phyloP scores from a whole-genome alignment of 495 filamentous ascomycete species.

The Elasticomyces elasticus region DNA sequence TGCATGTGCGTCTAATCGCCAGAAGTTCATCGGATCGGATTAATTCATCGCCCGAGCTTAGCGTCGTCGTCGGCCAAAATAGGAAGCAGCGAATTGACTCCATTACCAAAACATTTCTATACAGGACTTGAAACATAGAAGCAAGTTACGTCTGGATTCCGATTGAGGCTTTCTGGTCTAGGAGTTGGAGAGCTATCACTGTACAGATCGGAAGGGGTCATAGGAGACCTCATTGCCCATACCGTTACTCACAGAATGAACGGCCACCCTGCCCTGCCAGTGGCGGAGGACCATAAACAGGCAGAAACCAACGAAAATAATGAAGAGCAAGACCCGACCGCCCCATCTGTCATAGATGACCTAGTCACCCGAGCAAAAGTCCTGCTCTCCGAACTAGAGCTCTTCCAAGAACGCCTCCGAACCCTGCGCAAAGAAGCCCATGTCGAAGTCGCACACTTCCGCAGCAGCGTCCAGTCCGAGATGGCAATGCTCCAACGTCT shows the following conservation, averaged over 20 bases:
- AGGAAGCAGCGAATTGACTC: too few species aligned
- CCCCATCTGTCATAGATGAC: conserved; percentile 10
- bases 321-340: not conserved
- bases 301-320: not conserved
- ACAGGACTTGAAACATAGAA: too few species aligned
- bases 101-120: too few species aligned
- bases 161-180: too few species aligned
- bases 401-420: conserved; percentile 17
- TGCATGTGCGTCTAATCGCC: not conserved
- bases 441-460: conserved; percentile 26
- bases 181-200: too few species aligned
- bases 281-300: not conserved
- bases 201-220: too few species aligned
- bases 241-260: too few species aligned
- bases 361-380: conserved; percentile 21
- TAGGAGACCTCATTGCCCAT: too few species aligned
- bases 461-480: conserved; percentile 27
- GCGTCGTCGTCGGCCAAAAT: too few species aligned
- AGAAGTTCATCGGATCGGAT: too few species aligned
- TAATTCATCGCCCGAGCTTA: too few species aligned
- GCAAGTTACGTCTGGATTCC: too few species aligned
- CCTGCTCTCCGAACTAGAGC: conserved; percentile 25
- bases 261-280: not conserved
- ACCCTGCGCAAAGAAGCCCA: conserved; percentile 14
- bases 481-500: conserved; percentile 23